A percentile compares a stretch with the other conserved stretches of the same genome.
phyloP scores from a whole-genome alignment of 306 rosid genomes.

The Trichosanthes truncata region DNA sequence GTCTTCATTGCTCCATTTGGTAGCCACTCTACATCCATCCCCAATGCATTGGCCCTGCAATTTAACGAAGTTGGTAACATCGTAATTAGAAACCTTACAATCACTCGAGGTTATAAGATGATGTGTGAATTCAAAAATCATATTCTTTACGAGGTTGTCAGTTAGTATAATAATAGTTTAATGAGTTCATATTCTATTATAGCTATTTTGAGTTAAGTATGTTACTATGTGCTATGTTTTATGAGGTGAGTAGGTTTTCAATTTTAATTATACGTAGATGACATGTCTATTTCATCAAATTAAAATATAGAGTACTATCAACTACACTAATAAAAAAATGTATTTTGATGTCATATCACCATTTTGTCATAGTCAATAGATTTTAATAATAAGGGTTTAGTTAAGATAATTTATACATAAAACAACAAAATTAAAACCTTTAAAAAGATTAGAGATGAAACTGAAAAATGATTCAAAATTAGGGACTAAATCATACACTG shows the following conservation, averaged over 20 bases:
- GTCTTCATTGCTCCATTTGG: conserved; percentile 51
- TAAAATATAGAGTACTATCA: neutral
- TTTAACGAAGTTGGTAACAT: neutral
- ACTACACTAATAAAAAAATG: neutral
- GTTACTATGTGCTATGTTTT: no score
- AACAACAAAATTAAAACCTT: no score
- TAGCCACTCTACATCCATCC: conserved; percentile 79
- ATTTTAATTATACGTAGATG: no score
- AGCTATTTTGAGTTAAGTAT: neutral
- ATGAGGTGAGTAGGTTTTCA: no score
- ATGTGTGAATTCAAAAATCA: no score
- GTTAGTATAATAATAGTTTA: neutral
- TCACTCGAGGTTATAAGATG: neutral
- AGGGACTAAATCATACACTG: no score
- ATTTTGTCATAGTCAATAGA: neutral
- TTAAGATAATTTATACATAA: no score
- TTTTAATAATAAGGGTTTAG: neutral
- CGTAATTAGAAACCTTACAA: neutral
- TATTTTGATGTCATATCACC: neutral
- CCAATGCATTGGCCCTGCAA: conserved; percentile 49
- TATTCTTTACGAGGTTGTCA: neutral
- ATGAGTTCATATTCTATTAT: neutral
- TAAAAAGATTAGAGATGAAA: no score
- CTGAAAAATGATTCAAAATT: neutral
- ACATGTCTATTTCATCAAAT: neutral